A percentile compares a stretch with the other conserved stretches of the same genome.
Conservation (phyloP, 2,329 filamentous ascomycete species). For the Chaetomium sp. region DNA sequence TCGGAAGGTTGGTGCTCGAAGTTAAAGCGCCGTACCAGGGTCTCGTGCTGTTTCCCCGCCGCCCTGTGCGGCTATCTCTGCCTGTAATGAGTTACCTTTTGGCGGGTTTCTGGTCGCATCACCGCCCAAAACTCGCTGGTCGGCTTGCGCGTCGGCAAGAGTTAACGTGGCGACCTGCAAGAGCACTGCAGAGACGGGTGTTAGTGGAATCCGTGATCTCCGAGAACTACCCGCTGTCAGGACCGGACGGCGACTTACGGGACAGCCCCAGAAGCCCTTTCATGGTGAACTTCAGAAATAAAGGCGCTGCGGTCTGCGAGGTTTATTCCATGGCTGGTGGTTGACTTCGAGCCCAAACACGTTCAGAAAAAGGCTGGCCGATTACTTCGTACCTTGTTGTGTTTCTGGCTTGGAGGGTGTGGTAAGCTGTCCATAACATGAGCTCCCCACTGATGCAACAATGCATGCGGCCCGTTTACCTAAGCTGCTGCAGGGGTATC, state of each 20-base stretch:
- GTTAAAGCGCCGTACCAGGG: slow-evolving; percentile 30
- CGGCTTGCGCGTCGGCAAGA: slow-evolving; percentile 29
- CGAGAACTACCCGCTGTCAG: not conserved
- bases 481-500: not conserved
- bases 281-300: slow-evolving; percentile 32
- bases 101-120: slow-evolving; percentile 17
- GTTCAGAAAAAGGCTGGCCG: not conserved
- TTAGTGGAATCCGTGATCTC: slow-evolving; percentile 10
- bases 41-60: slow-evolving; percentile 27
- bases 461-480: slow-evolving; percentile 3
- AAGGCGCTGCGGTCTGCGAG: slow-evolving; percentile 1
- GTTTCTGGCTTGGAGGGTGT: not conserved
- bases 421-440: slow-evolving; percentile 16
- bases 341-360: not conserved
- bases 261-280: slow-evolving; percentile 36
- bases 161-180: slow-evolving; percentile 38
- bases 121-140: slow-evolving; percentile 29
- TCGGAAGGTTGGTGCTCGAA: not conserved
- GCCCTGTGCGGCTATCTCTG: slow-evolving; percentile 29
- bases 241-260: slow-evolving; percentile 31
- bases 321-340: slow-evolving; percentile 21
- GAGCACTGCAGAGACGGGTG: slow-evolving; percentile 35
- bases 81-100: slow-evolving; percentile 20
- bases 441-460: slow-evolving; percentile 8
- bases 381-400: not conserved